These are phyloP conservation scores for Lobosporangium transversale DNA, from an alignment of 192 early-diverging fungal species.

Conservation along the genomic window DNA sequence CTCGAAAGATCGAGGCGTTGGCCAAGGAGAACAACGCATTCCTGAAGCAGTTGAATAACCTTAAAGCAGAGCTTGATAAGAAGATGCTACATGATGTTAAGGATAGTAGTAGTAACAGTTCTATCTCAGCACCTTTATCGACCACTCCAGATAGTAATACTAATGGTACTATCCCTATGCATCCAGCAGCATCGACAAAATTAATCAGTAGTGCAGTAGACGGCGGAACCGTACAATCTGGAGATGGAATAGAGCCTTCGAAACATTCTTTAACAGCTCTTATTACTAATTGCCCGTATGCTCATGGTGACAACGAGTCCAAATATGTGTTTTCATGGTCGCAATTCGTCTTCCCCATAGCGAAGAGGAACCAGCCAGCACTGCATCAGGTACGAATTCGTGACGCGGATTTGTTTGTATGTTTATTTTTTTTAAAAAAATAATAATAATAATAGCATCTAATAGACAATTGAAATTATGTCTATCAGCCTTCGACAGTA, in stretches of 20 bases:
- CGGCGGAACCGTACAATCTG: neutral
- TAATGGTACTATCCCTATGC: neutral
- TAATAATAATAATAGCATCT: too few species aligned
- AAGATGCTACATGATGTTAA: neutral
- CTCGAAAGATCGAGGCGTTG: neutral
- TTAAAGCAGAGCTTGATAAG: constrained; percentile 16
- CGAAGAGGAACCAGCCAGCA: constrained; percentile 4
- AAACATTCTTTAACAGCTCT: neutral
- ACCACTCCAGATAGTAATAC: neutral
- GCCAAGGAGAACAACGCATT: constrained; percentile 2
- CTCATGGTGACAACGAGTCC: neutral
- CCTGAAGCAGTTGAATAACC: constrained; percentile 3
- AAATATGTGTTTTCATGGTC: constrained; percentile 28
- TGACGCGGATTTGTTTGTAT: too few species aligned
- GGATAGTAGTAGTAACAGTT: neutral
- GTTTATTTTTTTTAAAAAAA: neutral
- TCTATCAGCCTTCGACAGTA: too few species aligned
- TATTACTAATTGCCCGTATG: neutral
- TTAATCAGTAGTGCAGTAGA: neutral
- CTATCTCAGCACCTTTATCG: neutral
- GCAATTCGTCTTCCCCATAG: constrained; percentile 40
- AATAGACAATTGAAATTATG: too few species aligned
- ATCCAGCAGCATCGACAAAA: neutral
- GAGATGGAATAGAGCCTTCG: neutral
- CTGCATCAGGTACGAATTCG: constrained; percentile 10